Base-by-base conservation (phyloP, 345 rosid genomes). In the Microcos paniculata region DNA sequence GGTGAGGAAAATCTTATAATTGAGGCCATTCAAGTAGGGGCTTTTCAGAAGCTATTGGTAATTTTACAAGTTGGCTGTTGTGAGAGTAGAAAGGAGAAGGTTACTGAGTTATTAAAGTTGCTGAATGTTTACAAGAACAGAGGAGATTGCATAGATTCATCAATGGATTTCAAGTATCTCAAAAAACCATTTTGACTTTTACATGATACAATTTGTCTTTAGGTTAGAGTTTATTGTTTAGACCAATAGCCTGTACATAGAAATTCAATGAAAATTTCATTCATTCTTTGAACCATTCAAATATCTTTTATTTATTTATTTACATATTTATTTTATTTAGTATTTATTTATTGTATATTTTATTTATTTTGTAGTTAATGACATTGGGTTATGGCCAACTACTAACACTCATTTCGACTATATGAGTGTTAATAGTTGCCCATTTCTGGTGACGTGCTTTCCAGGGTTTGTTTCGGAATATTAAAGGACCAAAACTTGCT, bases 21-120 rank as follows among this genome's bases (percentile, higher is more conserved):
- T 18, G 97, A 92, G 63, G 90, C 89, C 5, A 88, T 94, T 81
- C 91, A 84, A 75, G 85, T 80, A 40, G 94, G 97, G 18, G 97
- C 94, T 2, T 92, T 94, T 73, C 94, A 94, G 80, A 94, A 94
- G 84, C 84, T 92, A 6, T 67, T 94, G 70, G 67, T 94, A 53
- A 85, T 90, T 9, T 76, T 94, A 74, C 97, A 94, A 72, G 87
- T 94, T 28, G 98, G 98, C 0, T 92, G 97, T 58, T 88, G 82
- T 7, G 93, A 84, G 31, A 83, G 52, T 57, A 92, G 90, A 0
- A 92, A 86, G 78, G 96, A 89, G 88, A 90, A 77, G 80, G 89
- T 84, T 0, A 88, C 86, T 7, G 90, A 89, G 76, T 79, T 88
- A 64, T 57, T 94, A 67, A 88, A 88, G 83, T 21, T 86, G 82